phyloP scores from a whole-genome alignment of 2,329 filamentous ascomycete species.

The Venturia effusa region DNA sequence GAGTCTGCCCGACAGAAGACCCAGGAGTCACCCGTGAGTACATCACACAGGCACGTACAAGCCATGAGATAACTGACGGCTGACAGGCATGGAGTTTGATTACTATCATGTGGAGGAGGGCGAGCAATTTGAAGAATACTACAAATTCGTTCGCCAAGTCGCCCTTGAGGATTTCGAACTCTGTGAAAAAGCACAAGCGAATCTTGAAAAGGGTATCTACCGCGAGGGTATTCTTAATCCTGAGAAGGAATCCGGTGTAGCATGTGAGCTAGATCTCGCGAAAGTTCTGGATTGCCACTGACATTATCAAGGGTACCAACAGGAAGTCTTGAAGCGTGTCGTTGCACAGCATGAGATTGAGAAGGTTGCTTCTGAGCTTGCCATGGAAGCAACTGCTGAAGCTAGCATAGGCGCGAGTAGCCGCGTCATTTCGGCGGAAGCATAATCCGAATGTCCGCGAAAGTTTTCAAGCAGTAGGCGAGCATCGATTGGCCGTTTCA shows the following conservation, averaged over 20 bases:
- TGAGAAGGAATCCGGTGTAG: slow-evolving; percentile 44
- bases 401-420: background rate
- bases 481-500: background rate
- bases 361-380: slow-evolving; percentile 12
- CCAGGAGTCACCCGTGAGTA: slow-evolving; percentile 35
- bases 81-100: slow-evolving; percentile 36
- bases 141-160: slow-evolving; percentile 44
- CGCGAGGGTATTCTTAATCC: slow-evolving; percentile 45
- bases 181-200: slow-evolving; percentile 45
- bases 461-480: background rate
- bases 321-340: slow-evolving; percentile 35
- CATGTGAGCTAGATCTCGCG: slow-evolving; percentile 27
- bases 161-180: slow-evolving; percentile 47
- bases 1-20: slow-evolving; percentile 41
- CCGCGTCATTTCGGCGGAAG: background rate
- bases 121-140: slow-evolving; percentile 47
- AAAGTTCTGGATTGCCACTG: slow-evolving; percentile 12
- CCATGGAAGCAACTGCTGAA: background rate
- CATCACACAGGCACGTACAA: slow-evolving; percentile 25
- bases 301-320: slow-evolving; percentile 31
- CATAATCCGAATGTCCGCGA: background rate
- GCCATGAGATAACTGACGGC: background rate
- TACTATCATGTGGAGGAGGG: slow-evolving; percentile 43
- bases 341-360: slow-evolving; percentile 32
- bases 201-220: slow-evolving; percentile 43